Base-by-base conservation (phyloP, 805 yeast genomes). In the Candida awuae region DNA sequence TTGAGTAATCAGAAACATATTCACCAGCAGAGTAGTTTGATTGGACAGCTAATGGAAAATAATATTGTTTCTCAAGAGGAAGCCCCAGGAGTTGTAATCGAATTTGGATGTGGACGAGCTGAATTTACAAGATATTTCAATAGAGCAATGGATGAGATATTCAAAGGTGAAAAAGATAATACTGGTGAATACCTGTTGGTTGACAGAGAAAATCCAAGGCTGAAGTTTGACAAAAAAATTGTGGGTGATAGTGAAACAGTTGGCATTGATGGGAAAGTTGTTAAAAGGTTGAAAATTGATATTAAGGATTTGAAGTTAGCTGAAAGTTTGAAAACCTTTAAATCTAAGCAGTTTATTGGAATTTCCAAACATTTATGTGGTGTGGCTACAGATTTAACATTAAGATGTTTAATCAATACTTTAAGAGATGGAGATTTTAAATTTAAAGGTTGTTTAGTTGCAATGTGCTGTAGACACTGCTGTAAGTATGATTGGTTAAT, bases 331-430 rank as follows among this genome's bases (percentile, higher is more conserved):
- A 51, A 54, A 16, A 51, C 47, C 2, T 51, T 61, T 26, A 25
- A 27, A 2, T 29, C 16, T 9, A 14, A 38, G 7, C 17, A 40
- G 2, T 47, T 46, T 23, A 79, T 81, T 8, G 85, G 79, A 1
- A 74, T 87, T 3, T 86, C 95, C 4, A 87, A 87, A 56, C 97
- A 87, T 61, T 61, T 88, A 26, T 87, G 97, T 61, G 97, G 97
- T 5, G 94, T 83, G 3, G 97, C 97, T 1, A 88, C 96, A 0
- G 97, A 87, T 56, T 63, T 87, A 35, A 82, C 96, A 0, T 58
- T 88, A 19, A 67, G 76, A 48, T 80, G 86, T 59, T 55, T 86
- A 3, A 44, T 68, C 0, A 48, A 55, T 10, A 43, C 66, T 2
- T 35, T 35, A 8, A 32, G 34, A 14, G 49, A 44, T 13, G 15